phyloP scores from a whole-genome alignment of 192 early-diverging fungal species.

The Coemansia sp. region DNA sequence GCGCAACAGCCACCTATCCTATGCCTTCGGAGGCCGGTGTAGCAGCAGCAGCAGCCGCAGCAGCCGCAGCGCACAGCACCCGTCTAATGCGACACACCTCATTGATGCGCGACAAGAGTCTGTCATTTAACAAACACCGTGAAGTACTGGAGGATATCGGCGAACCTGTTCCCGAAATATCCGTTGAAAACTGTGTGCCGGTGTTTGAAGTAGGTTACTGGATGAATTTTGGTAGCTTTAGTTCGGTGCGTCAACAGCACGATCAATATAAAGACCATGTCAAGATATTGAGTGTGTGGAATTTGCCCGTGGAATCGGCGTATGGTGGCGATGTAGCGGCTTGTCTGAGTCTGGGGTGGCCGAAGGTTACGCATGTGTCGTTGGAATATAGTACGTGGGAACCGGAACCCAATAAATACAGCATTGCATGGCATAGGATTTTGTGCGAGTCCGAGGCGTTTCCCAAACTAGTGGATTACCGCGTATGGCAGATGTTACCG shows the following conservation, averaged over 20 bases:
- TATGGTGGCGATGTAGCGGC: constrained; percentile 50
- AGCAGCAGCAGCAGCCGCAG: constrained; percentile 23
- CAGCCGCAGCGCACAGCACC: background rate
- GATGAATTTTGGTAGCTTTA: constrained; percentile 56
- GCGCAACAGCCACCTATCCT: background rate
- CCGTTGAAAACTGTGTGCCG: constrained; percentile 44
- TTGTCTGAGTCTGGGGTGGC: constrained; percentile 50
- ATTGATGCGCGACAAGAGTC: constrained; percentile 40
- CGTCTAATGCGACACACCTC: constrained; percentile 36
- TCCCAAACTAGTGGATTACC: constrained; percentile 40
- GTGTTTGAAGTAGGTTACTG: constrained; percentile 56
- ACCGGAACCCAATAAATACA: constrained; percentile 51
- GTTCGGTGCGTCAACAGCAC: constrained; percentile 46
- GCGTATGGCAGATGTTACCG: constrained; percentile 56
- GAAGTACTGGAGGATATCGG: background rate
- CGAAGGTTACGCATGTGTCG: constrained; percentile 41
- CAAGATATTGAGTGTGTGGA: constrained; percentile 48
- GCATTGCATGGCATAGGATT: constrained; percentile 48
- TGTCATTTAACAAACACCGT: constrained; percentile 28
- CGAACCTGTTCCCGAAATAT: constrained; percentile 8
- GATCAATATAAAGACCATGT: constrained; percentile 48
- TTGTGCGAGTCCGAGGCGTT: constrained; percentile 44
- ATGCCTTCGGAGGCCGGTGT: background rate
- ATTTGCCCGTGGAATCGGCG: constrained; percentile 50
- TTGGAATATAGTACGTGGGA: constrained; percentile 56